Conservation (phyloP, 306 rosid genomes). For the Castanea mollissima region DNA sequence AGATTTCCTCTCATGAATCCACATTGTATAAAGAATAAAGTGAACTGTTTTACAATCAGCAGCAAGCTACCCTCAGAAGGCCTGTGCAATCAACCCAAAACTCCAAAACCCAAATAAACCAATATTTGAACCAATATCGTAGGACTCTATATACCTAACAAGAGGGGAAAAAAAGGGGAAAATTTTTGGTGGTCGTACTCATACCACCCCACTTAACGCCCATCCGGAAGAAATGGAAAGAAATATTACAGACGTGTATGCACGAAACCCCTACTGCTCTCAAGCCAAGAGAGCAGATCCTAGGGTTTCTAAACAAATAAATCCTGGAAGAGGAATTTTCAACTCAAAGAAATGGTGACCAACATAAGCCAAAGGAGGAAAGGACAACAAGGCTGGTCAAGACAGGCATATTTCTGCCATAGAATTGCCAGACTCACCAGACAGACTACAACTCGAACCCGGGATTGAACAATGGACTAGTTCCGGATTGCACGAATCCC, state of each 20-base stretch:
- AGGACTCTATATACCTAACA: constrained; percentile 29
- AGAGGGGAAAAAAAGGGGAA: constrained; percentile 11
- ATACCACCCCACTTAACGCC: constrained; percentile 36
- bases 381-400: constrained; percentile 14
- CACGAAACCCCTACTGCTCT: constrained; percentile 27
- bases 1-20: constrained; percentile 33
- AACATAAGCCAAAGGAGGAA: background rate
- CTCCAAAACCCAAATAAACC: constrained; percentile 30
- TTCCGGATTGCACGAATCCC: constrained; percentile 32
- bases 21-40: constrained; percentile 40
- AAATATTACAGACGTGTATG: constrained; percentile 34
- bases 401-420: constrained; percentile 20
- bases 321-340: constrained; percentile 7
- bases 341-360: constrained; percentile 27
- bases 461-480: constrained; percentile 25
- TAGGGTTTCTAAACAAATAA: constrained; percentile 22
- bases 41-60: constrained; percentile 43
- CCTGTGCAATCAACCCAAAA: constrained; percentile 40
- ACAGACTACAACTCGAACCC: constrained; percentile 25
- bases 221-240: constrained; percentile 40
- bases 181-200: constrained; percentile 23
- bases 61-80: constrained; percentile 35
- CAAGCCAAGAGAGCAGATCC: constrained; percentile 10
- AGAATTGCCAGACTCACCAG: constrained; percentile 27
- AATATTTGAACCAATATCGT: constrained; percentile 21